Evolutionary conservation across 371 early-diverging fungal species (phyloP).

Genomic region (Conidiobolus incongruus): DNA sequence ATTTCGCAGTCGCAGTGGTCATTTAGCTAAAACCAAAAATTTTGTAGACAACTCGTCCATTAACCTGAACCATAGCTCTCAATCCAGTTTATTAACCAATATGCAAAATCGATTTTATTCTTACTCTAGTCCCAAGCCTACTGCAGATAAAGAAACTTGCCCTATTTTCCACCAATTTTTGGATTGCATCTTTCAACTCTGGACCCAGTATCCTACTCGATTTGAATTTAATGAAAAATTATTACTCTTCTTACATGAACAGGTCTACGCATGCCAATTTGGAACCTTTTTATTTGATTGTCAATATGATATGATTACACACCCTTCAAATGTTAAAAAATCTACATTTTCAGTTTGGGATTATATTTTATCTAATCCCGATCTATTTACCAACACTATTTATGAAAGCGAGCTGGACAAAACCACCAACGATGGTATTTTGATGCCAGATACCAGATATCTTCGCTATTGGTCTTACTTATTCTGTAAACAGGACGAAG

Average conservation of each 20-base stretch:
- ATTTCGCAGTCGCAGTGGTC: constrained; percentile 80
- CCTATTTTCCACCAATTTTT: constrained; percentile 92
- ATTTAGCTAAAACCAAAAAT: constrained; percentile 47
- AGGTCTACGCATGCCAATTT: constrained; percentile 75
- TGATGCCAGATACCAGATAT: constrained; percentile 31
- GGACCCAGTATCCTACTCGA: constrained; percentile 59
- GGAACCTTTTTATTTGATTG: constrained; percentile 84
- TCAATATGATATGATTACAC: constrained; percentile 36
- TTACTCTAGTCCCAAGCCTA: constrained; percentile 2
- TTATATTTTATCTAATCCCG: constrained; percentile 30
- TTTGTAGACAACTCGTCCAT: constrained; percentile 28
- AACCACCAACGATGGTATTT: constrained; percentile 18
- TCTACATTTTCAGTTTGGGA: constrained; percentile 64
- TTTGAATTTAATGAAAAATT: constrained; percentile 83
- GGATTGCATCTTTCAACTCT: constrained; percentile 82
- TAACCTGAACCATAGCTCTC: constrained; percentile 16
- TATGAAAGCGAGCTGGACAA: constrained; percentile 20
- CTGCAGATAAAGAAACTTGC: constrained; percentile 52
- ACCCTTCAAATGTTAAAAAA: constrained; percentile 21
- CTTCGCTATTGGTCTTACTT: constrained; percentile 50
- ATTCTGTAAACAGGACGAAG: constrained; percentile 28
- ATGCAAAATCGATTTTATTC: constrained; percentile 46
- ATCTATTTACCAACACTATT: constrained; percentile 19
- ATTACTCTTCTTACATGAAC: constrained; percentile 54
- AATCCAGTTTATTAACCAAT: constrained; percentile 38